Evolutionary conservation across 371 early-diverging fungal genomes (phyloP), one percentile per base, ranked within the genome.

Genomic region (Rhizopus delemar): DNA sequence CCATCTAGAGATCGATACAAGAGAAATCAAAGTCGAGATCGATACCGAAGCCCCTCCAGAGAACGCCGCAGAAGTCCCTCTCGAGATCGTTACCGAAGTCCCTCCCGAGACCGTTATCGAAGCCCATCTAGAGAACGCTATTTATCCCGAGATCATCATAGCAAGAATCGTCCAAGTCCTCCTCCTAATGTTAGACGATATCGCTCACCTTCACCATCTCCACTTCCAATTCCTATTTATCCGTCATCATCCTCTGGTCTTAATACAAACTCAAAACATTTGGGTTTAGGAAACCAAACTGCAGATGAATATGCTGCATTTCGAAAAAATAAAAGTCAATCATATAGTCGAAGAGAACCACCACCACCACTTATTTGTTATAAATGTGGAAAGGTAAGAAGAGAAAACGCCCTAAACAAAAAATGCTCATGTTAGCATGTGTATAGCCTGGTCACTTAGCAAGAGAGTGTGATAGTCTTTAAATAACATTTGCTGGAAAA

Each of bases 401-500:
- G 7, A 32, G 39, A 56, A 7, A 34, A 34, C 1, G 5, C 8
- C 28, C 34, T 4, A 51, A 28, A 11, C 6, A 43, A 54, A 45
- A 13, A 48, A 11, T 2, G 22, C 36, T 45, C 3, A 49, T 15
- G 9, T 43, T 22, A 22, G 53, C 22, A 51, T 31, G 12, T 46
- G 7, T n/a, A 45, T 55, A 71, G 71, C 46, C 48, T 35, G 71
- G 71, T 8, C 71, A 71, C 41, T 59, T 68, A 15, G 71, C 71
- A 45, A 63, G 71, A 59, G 71, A 71, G 39, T 71, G 71, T 32
- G 53, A 56, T 22, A 64, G 69, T 49, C 46, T 68, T 8, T 68
- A 46, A 63, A 22, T 22, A 22, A 22, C 22, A 22, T 22, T 22
- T n/a, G 9, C 22, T 22, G 22, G 22, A 22, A 22, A 22, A 22